Evolutionary conservation across 306 rosid genomes (phyloP).

Genomic region (Begonia peltatifolia): DNA sequence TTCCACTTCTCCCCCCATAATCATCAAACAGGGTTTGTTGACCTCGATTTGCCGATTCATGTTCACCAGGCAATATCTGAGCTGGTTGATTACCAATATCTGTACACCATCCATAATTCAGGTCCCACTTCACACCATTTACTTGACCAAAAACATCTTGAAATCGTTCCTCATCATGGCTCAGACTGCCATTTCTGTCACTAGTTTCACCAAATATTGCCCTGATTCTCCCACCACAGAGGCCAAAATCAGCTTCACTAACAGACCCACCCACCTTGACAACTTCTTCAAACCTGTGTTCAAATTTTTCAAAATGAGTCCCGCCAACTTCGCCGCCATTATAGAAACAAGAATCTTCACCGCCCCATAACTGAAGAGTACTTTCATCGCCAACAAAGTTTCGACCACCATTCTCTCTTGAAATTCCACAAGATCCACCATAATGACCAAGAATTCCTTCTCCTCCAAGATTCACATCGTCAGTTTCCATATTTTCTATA

Average conservation of each 20-base stretch:
- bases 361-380: conserved; percentile 16
- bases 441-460: conserved; percentile 7
- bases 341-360: conserved; percentile 9
- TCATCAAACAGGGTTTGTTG: conserved; percentile 3
- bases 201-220: conserved; percentile 2
- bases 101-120: conserved; percentile 2
- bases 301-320: neutral
- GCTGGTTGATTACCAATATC: conserved; percentile 7
- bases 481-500: conserved; percentile 14
- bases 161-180: neutral
- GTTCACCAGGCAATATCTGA: conserved; percentile 12
- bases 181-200: neutral
- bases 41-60: conserved; percentile 12
- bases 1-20: conserved; percentile 9
- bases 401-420: conserved; percentile 12
- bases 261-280: conserved; percentile 4
- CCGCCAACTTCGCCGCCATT: conserved; percentile 6
- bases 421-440: conserved; percentile 12
- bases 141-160: neutral
- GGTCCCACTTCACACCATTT: neutral
- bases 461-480: conserved; percentile 9
- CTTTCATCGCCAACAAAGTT: conserved; percentile 11
- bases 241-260: neutral
- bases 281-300: neutral
- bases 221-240: conserved; percentile 6